Conservation (phyloP, 2,329 filamentous ascomycete genomes). For the Colletotrichum sp. region DNA sequence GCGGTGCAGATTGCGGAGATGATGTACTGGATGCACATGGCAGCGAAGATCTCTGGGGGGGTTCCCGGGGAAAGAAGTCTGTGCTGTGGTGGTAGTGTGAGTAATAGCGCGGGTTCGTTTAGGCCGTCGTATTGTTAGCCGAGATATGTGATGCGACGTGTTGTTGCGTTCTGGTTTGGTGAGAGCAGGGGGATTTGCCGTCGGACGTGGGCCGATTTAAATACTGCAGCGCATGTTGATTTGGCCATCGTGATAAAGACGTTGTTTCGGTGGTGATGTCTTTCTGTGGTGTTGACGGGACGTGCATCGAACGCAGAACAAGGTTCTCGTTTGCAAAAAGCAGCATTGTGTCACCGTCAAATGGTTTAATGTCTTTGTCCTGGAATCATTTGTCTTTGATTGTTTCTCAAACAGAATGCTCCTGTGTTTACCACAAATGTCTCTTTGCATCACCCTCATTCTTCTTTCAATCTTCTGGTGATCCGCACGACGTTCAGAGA, state of each 20-base stretch:
- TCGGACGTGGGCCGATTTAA: not conserved
- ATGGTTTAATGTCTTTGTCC: not conserved
- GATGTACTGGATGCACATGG: conserved; percentile 18
- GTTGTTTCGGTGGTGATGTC: not conserved
- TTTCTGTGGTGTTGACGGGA: not conserved
- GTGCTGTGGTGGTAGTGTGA: not conserved
- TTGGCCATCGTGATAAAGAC: not conserved
- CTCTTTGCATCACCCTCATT: not conserved
- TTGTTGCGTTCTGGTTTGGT: not conserved
- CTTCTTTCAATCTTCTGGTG: not conserved
- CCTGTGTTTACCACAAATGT: not conserved
- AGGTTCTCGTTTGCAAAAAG: not conserved
- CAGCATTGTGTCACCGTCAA: not conserved
- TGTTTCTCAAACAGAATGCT: not conserved
- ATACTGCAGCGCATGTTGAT: not conserved
- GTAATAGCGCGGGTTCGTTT: not conserved
- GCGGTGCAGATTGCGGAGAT: conserved; percentile 2
- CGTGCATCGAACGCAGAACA: not conserved
- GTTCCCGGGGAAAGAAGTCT: not conserved
- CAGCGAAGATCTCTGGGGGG: not conserved
- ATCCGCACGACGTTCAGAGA: not conserved
- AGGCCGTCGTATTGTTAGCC: not conserved
- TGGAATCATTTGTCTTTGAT: not conserved
- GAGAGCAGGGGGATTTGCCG: not conserved
- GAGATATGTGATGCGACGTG: not conserved